Conservation (phyloP, 106 monocot species). For the Posidonia australis region DNA sequence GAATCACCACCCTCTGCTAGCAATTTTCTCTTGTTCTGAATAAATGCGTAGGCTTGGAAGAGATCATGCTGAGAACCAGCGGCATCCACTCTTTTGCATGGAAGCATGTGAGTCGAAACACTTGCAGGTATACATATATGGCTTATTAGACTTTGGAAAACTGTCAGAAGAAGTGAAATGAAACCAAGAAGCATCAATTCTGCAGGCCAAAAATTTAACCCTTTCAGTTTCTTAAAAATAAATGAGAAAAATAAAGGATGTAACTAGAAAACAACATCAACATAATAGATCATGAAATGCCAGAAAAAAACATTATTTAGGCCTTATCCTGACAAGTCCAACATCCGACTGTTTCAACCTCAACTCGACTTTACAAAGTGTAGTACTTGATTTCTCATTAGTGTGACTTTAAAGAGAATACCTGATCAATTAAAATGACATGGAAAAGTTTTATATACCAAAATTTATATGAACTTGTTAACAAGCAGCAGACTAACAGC, state of each 20-base stretch:
- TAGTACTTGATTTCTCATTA: too few relatives aligned
- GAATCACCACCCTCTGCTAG: too few relatives aligned
- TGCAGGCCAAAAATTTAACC: slow-evolving; percentile 25
- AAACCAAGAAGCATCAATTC: slow-evolving; percentile 93
- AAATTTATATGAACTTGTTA: too few relatives aligned
- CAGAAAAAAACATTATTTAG: neutral
- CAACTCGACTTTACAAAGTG: too few relatives aligned
- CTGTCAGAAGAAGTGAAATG: slow-evolving; percentile 75
- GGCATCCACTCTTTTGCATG: slow-evolving; percentile 40
- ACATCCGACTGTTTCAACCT: too few relatives aligned
- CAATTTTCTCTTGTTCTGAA: too few relatives aligned
- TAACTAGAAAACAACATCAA: neutral
- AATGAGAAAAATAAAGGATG: neutral
- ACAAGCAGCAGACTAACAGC: too few relatives aligned
- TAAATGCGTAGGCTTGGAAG: neutral
- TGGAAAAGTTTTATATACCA: too few relatives aligned
- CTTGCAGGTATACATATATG: slow-evolving; percentile 44
- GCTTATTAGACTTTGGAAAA: slow-evolving; percentile 44
- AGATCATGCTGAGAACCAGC: slow-evolving; percentile 7
- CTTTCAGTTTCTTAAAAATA: too few relatives aligned
- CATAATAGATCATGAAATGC: neutral
- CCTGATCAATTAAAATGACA: too few relatives aligned
- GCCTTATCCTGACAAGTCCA: too few relatives aligned
- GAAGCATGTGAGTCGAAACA: slow-evolving; percentile 41
- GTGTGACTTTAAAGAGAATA: too few relatives aligned